Evolutionary conservation across 2,329 filamentous ascomycete species (phyloP), one percentile per base, ranked within the genome.

Genomic region (Fusarium napiforme): DNA sequence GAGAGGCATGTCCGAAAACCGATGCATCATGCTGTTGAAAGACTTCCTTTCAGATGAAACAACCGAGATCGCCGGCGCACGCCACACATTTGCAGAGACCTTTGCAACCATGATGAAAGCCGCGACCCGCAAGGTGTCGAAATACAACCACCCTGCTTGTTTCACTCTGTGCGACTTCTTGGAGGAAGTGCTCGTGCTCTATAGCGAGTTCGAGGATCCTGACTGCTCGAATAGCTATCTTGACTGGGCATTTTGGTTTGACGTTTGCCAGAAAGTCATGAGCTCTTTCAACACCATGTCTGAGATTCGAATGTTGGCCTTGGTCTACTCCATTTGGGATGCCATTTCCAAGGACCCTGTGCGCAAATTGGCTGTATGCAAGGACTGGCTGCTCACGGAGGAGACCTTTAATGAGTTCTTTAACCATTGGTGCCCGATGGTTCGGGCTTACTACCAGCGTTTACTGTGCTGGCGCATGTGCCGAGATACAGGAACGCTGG

Each of bases 351-450:
- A 88, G 39, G 88, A 93, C 61, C 87, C 91, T 5, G 83, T 85
- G 57, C 88, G 93, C 56, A 97, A 96, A 81, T 86, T 88, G 64
- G 84, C 87, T 19, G 80, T 97, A 23, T 97, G 93, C 79, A 77
- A 93, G 34, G 89, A 91, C 28, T 95, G 96, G 85, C 83, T 98
- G 43, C 84, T 98, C 18, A 88, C 91, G 11, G 91, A 93, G 60
- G 87, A 91, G 32, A 88, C 92, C 5, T 97, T 97, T 80, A 90
- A 93, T 78, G 90, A 89, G 69, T 91, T 94, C 69, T 98, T 97
- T 83, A 96, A 93, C 78, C 94, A 97, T 78, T 97, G 95, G 95
- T 97, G 94, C 78, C 94, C 95, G 0, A 97, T 97, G 95, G 94
- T 97, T 28, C 90, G 95, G 69, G 93, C 94, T 19, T 98, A 97